phyloP scores from a whole-genome alignment of 768 basidiomycete genomes.

The Pluteus cervinus region DNA sequence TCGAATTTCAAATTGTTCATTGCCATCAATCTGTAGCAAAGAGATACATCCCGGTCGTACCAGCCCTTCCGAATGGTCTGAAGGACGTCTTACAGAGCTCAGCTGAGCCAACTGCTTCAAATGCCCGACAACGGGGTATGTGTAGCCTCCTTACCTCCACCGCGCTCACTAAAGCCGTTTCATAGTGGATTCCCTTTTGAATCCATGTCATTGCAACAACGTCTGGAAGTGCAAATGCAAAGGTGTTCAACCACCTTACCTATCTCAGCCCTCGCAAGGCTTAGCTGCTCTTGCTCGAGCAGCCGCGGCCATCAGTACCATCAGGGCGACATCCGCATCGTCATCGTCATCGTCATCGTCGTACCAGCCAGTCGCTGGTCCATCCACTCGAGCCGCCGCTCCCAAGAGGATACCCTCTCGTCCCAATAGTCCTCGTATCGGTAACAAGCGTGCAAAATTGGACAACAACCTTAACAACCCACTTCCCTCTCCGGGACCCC shows the following conservation, averaged over 20 bases:
- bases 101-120: conserved; percentile 20
- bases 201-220: conserved; percentile 57
- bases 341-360: conserved; percentile 4
- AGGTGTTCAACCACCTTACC: no score
- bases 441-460: conserved; percentile 27
- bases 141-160: conserved; percentile 7
- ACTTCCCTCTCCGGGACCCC: conserved; percentile 23
- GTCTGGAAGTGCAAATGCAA: conserved; percentile 51
- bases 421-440: conserved; percentile 20
- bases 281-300: conserved; percentile 31
- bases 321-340: conserved; percentile 11
- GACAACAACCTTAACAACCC: conserved; percentile 9
- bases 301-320: conserved; percentile 26
- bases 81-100: conserved; percentile 41
- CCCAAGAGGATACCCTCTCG: conserved; percentile 20
- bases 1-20: conserved; percentile 4
- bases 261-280: conserved; percentile 10
- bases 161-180: conserved; percentile 9
- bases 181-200: conserved; percentile 60
- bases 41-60: conserved; percentile 65
- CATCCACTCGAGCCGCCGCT: conserved; percentile 6
- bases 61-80: conserved; percentile 70
- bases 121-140: conserved; percentile 47
- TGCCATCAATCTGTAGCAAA: conserved; percentile 33
- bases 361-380: neutral